Percentiles rank a stretch among this genome's conserved stretches.
Conservation (phyloP, 805 yeast genomes). For the Schwanniomyces yamadae region DNA sequence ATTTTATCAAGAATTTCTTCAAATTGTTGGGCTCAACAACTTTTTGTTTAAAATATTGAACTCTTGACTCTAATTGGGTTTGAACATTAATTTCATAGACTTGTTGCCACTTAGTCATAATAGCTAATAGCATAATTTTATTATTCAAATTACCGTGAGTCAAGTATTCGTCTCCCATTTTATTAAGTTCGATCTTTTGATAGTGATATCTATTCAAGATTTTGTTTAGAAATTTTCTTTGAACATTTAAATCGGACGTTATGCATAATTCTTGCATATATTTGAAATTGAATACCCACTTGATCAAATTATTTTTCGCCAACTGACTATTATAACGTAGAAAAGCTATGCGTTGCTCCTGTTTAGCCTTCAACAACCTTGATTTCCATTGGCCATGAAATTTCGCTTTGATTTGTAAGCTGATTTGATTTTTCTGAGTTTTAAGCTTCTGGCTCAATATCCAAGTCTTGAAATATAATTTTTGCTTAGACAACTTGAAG, state of each 20-base stretch:
- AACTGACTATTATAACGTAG: conserved; percentile 1
- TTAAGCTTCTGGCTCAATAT: conserved; percentile 1
- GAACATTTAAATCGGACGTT: conserved; percentile 19
- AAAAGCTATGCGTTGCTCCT: conserved; percentile 2
- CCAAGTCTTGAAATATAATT: conserved; percentile 6
- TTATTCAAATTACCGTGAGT: conserved; percentile 6
- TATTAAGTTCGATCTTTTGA: conserved; percentile 6
- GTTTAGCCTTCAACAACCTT: not conserved
- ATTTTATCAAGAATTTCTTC: conserved; percentile 12
- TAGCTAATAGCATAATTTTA: conserved; percentile 4
- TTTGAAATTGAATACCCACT: conserved; percentile 6
- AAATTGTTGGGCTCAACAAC: conserved; percentile 13
- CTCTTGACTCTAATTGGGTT: conserved; percentile 12
- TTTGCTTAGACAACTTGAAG: not conserved
- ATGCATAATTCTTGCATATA: conserved; percentile 7
- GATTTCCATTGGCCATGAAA: conserved; percentile 4
- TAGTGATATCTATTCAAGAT: conserved; percentile 4
- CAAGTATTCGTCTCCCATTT: conserved; percentile 2
- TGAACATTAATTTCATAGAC: conserved; percentile 21
- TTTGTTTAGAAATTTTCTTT: conserved; percentile 18
- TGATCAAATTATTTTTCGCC: conserved; percentile 1
- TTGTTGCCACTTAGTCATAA: conserved; percentile 22
- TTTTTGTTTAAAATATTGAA: conserved; percentile 16
- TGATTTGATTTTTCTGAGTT: not conserved
- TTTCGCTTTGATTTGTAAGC: not conserved